Evolutionary conservation across 2,329 filamentous ascomycete genomes (phyloP).

Genomic region (Clarireedia homoeocarpa): DNA sequence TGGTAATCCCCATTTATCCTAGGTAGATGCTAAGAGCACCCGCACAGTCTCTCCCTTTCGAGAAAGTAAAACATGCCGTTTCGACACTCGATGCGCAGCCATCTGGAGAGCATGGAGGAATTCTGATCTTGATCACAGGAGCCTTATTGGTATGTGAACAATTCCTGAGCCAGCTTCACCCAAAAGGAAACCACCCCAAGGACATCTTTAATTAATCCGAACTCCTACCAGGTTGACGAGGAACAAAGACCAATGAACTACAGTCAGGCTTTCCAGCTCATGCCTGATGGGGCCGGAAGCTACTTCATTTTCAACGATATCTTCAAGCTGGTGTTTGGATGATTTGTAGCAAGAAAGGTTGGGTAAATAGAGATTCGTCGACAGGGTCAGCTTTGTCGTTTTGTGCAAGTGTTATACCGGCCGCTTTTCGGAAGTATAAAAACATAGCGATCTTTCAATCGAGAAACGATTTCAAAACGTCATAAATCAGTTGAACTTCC

Average conservation of each 20-base stretch:
- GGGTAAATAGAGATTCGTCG: constrained; percentile 14
- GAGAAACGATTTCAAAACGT: not conserved
- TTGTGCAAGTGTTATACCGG: constrained; percentile 20
- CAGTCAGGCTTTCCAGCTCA: constrained; percentile 80
- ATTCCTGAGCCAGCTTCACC: not conserved
- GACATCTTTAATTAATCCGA: not conserved
- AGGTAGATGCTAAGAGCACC: constrained; percentile 9
- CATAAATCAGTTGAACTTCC: not conserved
- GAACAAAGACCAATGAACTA: constrained; percentile 84
- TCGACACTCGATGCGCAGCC: constrained; percentile 79
- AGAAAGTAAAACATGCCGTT: constrained; percentile 72
- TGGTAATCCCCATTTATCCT: not conserved
- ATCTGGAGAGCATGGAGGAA: constrained; percentile 54
- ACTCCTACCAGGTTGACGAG: constrained; percentile 64
- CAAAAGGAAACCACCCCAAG: constrained; percentile 4
- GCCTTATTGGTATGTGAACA: constrained; percentile 60
- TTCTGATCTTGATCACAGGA: constrained; percentile 85
- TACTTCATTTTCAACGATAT: constrained; percentile 93
- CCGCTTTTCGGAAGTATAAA: constrained; percentile 13
- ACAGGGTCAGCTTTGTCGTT: constrained; percentile 10
- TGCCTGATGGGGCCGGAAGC: constrained; percentile 55
- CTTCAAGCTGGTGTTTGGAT: constrained; percentile 76
- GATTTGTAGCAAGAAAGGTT: constrained; percentile 10
- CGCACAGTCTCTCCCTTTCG: constrained; percentile 65
- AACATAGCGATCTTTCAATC: constrained; percentile 14